phyloP scores from a whole-genome alignment of 129 eudicot species.

The Scalesia atractyloides region DNA sequence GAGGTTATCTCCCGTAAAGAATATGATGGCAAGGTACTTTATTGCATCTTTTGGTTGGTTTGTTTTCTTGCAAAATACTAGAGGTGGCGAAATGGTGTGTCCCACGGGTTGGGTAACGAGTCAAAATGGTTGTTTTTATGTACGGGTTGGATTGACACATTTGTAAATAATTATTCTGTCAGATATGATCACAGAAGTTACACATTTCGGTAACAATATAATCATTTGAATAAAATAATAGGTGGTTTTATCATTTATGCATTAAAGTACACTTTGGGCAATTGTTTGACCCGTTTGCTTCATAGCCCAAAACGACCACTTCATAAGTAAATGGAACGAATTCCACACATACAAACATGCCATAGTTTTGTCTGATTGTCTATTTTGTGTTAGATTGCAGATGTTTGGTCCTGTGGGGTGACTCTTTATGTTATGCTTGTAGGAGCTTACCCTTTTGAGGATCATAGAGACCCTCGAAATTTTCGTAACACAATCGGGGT shows the following conservation, averaged over 20 bases:
- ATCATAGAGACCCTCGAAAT: conserved; percentile 66
- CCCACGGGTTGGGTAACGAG: neutral
- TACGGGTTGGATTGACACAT: conserved; percentile 2
- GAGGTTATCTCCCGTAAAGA: conserved; percentile 81
- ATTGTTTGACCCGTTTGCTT: neutral
- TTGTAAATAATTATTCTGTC: neutral
- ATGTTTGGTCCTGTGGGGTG: conserved; percentile 83
- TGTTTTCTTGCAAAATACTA: neutral
- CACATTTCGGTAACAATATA: neutral
- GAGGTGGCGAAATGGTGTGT: neutral
- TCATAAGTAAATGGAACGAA: neutral
- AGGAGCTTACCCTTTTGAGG: conserved; percentile 73
- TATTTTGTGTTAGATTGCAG: conserved; percentile 53
- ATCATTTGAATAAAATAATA: no score
- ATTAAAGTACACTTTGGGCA: neutral
- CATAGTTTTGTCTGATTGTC: conserved; percentile 8
- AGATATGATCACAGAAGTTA: neutral
- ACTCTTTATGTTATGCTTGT: conserved; percentile 70
- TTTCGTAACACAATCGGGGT: conserved; percentile 66
- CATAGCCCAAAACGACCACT: neutral
- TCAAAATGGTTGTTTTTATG: neutral
- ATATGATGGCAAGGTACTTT: conserved; percentile 87
- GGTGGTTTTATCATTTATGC: no score
- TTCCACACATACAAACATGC: neutral
- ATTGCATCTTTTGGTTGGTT: neutral